Conservation (phyloP, 2,329 filamentous ascomycete genomes). For the Trichothecium roseum region DNA sequence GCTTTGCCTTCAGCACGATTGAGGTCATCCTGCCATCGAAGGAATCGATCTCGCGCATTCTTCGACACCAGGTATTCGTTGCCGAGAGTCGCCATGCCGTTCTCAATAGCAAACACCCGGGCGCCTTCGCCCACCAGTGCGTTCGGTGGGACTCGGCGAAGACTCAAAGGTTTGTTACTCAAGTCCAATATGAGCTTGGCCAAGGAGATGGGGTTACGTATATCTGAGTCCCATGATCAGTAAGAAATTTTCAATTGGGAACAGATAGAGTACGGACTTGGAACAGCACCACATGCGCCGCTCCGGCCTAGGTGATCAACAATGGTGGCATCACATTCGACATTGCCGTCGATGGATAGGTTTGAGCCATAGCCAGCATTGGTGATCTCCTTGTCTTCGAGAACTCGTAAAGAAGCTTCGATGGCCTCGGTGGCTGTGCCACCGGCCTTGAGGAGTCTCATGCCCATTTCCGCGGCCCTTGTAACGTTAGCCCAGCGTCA, state of each 20-base stretch:
- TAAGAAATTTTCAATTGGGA: background rate
- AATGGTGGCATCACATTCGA: slow-evolving; percentile 90
- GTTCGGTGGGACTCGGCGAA: slow-evolving; percentile 86
- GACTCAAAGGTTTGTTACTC: slow-evolving; percentile 65
- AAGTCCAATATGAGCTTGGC: slow-evolving; percentile 75
- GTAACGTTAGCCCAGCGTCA: slow-evolving; percentile 3
- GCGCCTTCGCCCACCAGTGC: slow-evolving; percentile 81
- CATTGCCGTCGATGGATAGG: slow-evolving; percentile 75
- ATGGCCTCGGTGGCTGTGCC: slow-evolving; percentile 78
- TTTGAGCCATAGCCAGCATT: slow-evolving; percentile 97
- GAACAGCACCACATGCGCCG: slow-evolving; percentile 83
- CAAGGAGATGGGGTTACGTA: slow-evolving; percentile 85
- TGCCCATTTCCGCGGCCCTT: slow-evolving; percentile 75
- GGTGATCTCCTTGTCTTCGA: slow-evolving; percentile 92
- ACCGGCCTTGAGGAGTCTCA: slow-evolving; percentile 70
- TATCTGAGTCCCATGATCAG: slow-evolving; percentile 41
- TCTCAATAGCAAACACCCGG: slow-evolving; percentile 71
- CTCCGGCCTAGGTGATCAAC: slow-evolving; percentile 87
- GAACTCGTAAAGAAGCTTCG: slow-evolving; percentile 74
- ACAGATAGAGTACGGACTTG: slow-evolving; percentile 47
- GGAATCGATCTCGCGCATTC: slow-evolving; percentile 67
- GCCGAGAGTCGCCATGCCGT: slow-evolving; percentile 62
- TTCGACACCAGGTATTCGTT: slow-evolving; percentile 73
- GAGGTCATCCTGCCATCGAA: slow-evolving; percentile 69
- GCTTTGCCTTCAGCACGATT: slow-evolving; percentile 43